phyloP scores from a whole-genome alignment of 2,329 filamentous ascomycete genomes.

The Cercospora berteroae region DNA sequence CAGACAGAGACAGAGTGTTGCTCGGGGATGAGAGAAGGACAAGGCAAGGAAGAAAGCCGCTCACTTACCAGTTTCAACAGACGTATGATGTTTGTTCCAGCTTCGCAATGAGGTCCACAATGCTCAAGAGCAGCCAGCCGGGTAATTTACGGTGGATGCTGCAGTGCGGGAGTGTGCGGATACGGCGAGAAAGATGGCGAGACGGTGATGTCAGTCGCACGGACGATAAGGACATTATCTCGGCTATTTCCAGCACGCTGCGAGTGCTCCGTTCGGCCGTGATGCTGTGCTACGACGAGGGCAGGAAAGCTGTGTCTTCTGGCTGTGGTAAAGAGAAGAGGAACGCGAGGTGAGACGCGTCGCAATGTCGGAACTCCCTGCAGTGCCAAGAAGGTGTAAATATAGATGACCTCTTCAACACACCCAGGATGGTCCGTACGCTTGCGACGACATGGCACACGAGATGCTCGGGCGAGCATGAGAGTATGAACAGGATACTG shows the following conservation, averaged over 20 bases:
- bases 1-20: neutral
- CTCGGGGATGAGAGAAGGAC: neutral
- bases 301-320: neutral
- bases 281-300: neutral
- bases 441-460: neutral
- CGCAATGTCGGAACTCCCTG: neutral
- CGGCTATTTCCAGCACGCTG: neutral
- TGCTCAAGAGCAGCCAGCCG: neutral
- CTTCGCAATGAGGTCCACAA: neutral
- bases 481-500: neutral
- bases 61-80: neutral
- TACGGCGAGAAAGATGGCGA: neutral
- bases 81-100: neutral
- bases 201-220: slow-evolving; percentile 3
- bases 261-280: neutral
- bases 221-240: neutral
- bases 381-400: neutral
- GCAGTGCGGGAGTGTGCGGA: neutral
- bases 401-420: neutral
- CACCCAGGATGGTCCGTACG: neutral
- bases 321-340: neutral
- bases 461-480: neutral
- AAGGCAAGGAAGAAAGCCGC: neutral
- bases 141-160: neutral
- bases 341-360: neutral